Evolutionary conservation across 352 stramenopile genomes (phyloP).

Genomic region (Globisporangium emineosum): DNA sequence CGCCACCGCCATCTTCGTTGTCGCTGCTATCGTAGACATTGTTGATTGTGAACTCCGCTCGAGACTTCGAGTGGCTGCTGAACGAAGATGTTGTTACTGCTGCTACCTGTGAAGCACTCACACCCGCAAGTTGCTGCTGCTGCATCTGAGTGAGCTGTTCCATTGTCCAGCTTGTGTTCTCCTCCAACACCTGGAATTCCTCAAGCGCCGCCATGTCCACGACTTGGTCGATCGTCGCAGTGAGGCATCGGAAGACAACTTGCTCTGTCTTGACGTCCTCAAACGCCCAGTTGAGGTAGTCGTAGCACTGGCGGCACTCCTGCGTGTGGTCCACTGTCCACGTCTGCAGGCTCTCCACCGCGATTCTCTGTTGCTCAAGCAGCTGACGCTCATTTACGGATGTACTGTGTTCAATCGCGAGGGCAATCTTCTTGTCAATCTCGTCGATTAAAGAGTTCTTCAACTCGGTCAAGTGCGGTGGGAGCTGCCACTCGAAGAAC

Average conservation of each 20-base stretch:
- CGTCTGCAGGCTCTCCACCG: slow-evolving; percentile 28
- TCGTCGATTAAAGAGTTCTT: slow-evolving; percentile 18
- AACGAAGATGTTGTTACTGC: background rate
- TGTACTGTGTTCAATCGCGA: background rate
- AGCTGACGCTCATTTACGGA: background rate
- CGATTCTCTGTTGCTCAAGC: slow-evolving; percentile 9
- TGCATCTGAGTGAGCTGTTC: background rate
- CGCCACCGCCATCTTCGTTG: background rate
- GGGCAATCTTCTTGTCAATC: slow-evolving; percentile 2
- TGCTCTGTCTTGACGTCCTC: slow-evolving; percentile 28
- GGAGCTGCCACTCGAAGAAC: slow-evolving; percentile 11
- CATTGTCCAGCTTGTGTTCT: slow-evolving; percentile 2
- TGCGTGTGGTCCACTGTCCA: slow-evolving; percentile 43
- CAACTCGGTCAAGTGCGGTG: slow-evolving; percentile 14
- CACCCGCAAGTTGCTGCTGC: slow-evolving; percentile 1
- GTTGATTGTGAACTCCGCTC: background rate
- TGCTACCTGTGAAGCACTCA: background rate
- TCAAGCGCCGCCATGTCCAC: slow-evolving; percentile 18
- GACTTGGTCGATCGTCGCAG: slow-evolving; percentile 29
- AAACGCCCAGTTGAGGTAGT: slow-evolving; percentile 47
- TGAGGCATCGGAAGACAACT: slow-evolving; percentile 26
- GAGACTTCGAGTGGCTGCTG: background rate
- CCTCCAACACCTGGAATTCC: slow-evolving; percentile 22
- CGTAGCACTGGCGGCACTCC: slow-evolving; percentile 51
- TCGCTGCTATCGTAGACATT: background rate